Conservation (phyloP, 345 rosid species). For the Lumnitzera racemosa region DNA sequence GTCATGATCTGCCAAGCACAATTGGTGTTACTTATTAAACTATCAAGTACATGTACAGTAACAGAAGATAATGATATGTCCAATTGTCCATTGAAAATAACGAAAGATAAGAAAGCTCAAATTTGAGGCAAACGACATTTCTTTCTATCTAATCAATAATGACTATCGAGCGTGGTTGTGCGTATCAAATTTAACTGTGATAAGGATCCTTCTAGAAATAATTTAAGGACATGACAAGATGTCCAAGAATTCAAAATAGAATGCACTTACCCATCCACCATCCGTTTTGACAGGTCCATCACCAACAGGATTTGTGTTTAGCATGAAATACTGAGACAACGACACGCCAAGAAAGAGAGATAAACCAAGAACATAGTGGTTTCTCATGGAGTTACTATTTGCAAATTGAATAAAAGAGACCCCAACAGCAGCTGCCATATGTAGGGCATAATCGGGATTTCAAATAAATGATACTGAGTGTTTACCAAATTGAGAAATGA, state of each 20-base stretch:
- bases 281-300: constrained; percentile 73
- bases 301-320: constrained; percentile 38
- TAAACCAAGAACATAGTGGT: constrained; percentile 75
- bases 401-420: constrained; percentile 84
- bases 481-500: background rate
- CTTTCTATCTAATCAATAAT: too few species aligned
- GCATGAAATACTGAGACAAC: constrained; percentile 65
- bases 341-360: constrained; percentile 84
- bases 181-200: too few species aligned
- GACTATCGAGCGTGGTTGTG: too few species aligned
- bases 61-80: too few species aligned
- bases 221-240: too few species aligned
- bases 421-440: constrained; percentile 63
- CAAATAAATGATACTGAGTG: background rate
- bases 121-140: too few species aligned
- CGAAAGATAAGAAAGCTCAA: too few species aligned
- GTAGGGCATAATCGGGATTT: background rate
- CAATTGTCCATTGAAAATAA: too few species aligned
- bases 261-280: constrained; percentile 81
- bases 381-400: constrained; percentile 79
- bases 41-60: too few species aligned
- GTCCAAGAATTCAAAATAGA: background rate
- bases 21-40: too few species aligned
- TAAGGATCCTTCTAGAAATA: too few species aligned
- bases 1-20: too few species aligned